These are phyloP conservation scores for Cercophora newfieldiana DNA, from an alignment of 495 filamentous ascomycete species.

Conservation along the genomic window DNA sequence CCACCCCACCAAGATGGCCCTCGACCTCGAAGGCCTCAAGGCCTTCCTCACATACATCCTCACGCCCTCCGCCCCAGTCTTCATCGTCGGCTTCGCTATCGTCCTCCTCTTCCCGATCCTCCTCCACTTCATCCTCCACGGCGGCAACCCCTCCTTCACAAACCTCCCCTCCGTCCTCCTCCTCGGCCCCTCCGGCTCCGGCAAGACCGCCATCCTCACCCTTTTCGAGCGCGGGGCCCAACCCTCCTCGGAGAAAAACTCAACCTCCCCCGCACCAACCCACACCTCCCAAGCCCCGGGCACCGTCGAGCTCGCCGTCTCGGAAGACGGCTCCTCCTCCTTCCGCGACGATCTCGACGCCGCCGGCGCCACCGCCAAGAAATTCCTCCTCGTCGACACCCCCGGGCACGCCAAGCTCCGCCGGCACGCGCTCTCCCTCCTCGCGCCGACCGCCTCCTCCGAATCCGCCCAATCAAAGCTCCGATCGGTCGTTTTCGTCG, in stretches of 20 bases:
- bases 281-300: slow-evolving; percentile 81
- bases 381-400: slow-evolving; percentile 81
- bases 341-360: slow-evolving; percentile 57
- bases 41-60: slow-evolving; percentile 46
- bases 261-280: slow-evolving; percentile 47
- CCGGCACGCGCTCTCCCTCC: slow-evolving; percentile 48
- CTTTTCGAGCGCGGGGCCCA: slow-evolving; percentile 51
- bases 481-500: slow-evolving; percentile 79
- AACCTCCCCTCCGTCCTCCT: slow-evolving; percentile 81
- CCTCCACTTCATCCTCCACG: slow-evolving; percentile 74
- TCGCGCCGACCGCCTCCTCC: slow-evolving; percentile 67
- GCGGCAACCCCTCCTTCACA: slow-evolving; percentile 57
- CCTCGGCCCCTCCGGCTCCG: slow-evolving; percentile 77
- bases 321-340: slow-evolving; percentile 53
- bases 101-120: slow-evolving; percentile 73
- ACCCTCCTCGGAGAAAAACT: slow-evolving; percentile 5
- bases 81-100: slow-evolving; percentile 66
- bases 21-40: slow-evolving; percentile 29
- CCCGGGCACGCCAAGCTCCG: slow-evolving; percentile 95
- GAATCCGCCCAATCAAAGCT: slow-evolving; percentile 59
- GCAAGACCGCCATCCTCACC: slow-evolving; percentile 88
- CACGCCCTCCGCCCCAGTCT: slow-evolving; percentile 52
- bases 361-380: slow-evolving; percentile 58
- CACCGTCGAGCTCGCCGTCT: slow-evolving; percentile 69
- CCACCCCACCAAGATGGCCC: slow-evolving; percentile 21